Evolutionary conservation across 495 filamentous ascomycete genomes (phyloP).

Genomic region (Podospora pseudopauciseta): DNA sequence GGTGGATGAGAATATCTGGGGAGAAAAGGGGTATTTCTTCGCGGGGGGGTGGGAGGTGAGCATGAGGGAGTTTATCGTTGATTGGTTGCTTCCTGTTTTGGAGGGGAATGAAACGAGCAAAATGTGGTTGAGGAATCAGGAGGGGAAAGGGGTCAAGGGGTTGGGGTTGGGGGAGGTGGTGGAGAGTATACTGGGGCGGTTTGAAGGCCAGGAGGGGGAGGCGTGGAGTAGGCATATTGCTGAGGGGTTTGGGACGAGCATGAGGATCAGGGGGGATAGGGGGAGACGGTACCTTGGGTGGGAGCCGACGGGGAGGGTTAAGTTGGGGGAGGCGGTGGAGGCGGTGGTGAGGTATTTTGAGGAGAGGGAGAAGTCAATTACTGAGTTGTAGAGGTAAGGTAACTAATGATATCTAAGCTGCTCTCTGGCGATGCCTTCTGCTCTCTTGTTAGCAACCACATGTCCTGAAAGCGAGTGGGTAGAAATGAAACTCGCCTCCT

Average conservation of each 20-base stretch:
- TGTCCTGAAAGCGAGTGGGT: too few species aligned
- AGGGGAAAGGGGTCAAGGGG: not conserved
- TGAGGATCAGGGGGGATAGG: constrained; percentile 12
- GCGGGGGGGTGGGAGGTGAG: constrained; percentile 8
- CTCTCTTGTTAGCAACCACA: too few species aligned
- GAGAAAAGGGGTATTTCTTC: constrained; percentile 14
- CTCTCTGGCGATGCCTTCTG: too few species aligned
- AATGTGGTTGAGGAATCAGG: not conserved
- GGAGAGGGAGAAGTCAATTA: not conserved
- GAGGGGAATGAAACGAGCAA: not conserved
- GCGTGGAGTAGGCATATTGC: constrained; percentile 18
- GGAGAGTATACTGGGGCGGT: constrained; percentile 3
- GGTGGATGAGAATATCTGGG: constrained; percentile 10
- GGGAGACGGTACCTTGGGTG: constrained; percentile 9
- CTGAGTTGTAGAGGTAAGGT: too few species aligned
- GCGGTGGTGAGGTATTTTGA: not conserved
- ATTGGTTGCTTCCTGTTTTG: constrained; percentile 2
- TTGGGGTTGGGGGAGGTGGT: constrained; percentile 5
- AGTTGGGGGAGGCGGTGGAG: constrained; percentile 6
- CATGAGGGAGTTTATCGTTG: constrained; percentile 10
- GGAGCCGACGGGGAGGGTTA: not conserved
- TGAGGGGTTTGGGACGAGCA: constrained; percentile 16
- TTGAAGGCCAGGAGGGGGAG: not conserved
- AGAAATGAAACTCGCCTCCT: too few species aligned
- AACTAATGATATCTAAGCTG: too few species aligned